A percentile compares a stretch with the other conserved stretches of the same genome.
Conservation (phyloP, 2,329 filamentous ascomycete genomes). For the Botrytis porri region DNA sequence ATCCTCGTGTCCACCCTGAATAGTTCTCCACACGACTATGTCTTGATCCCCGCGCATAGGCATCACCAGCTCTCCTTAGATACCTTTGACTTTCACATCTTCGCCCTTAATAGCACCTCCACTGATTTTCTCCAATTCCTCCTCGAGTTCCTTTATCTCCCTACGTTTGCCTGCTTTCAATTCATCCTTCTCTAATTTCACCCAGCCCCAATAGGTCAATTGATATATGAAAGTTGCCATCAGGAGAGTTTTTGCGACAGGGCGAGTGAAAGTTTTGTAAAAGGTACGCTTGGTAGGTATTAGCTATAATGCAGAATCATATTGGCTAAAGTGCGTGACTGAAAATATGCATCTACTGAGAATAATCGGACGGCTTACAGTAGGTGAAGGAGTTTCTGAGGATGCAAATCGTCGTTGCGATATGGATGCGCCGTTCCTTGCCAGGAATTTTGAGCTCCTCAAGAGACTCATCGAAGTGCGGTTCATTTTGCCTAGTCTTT, state of each 20-base stretch:
- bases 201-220: conserved; percentile 70
- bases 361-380: neutral
- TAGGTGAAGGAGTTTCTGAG: conserved; percentile 17
- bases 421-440: neutral
- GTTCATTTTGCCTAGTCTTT: conserved; percentile 3
- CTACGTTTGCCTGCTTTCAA: conserved; percentile 51
- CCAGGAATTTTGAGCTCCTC: conserved; percentile 1
- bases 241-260: conserved; percentile 70
- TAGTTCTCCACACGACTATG: neutral
- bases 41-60: neutral
- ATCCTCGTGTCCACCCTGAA: neutral
- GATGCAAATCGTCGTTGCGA: conserved; percentile 11
- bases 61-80: neutral
- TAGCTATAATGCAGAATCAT: neutral
- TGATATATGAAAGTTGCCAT: conserved; percentile 78
- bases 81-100: conserved; percentile 15
- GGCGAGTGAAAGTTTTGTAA: conserved; percentile 72
- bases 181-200: conserved; percentile 71
- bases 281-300: conserved; percentile 53
- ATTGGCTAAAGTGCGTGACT: neutral
- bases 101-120: conserved; percentile 15
- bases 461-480: conserved; percentile 3
- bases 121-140: conserved; percentile 13
- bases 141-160: conserved; percentile 19
- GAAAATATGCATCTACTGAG: neutral